Evolutionary conservation across 2,329 filamentous ascomycete genomes (phyloP).

Genomic region (Colletotrichum theobromicola): DNA sequence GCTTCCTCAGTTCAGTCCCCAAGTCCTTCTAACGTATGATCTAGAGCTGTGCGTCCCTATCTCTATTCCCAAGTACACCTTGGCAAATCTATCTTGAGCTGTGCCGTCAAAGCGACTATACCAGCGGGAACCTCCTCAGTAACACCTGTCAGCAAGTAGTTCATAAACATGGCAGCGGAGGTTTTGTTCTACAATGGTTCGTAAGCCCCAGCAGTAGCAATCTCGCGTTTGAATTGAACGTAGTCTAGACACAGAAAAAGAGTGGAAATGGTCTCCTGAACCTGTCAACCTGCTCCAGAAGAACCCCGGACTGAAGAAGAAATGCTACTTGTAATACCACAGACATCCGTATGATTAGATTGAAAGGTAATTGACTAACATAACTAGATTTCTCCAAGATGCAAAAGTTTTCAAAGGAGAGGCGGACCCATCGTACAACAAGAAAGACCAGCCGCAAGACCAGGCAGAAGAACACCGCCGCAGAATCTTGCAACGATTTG

Average conservation of each 20-base stretch:
- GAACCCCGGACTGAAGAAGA: neutral
- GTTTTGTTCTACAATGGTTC: neutral
- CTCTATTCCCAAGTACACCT: neutral
- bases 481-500: neutral
- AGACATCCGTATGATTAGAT: neutral
- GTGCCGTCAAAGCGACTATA: neutral
- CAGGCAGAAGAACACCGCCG: neutral
- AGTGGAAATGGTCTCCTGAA: neutral
- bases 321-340: neutral
- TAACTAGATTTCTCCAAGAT: neutral
- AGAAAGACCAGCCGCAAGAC: neutral
- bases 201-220: neutral
- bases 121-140: neutral
- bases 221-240: neutral
- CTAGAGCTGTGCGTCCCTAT: neutral
- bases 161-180: neutral
- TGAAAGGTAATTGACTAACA: neutral
- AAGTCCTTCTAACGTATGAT: neutral
- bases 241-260: neutral
- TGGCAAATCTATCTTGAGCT: neutral
- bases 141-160: neutral
- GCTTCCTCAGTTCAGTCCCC: neutral
- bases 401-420: neutral
- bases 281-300: neutral
- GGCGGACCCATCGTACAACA: neutral